Percentiles rank a stretch among this genome's conserved stretches.
Conservation (phyloP, 1,139 yeast genomes). For the Dujonia santamariae region DNA sequence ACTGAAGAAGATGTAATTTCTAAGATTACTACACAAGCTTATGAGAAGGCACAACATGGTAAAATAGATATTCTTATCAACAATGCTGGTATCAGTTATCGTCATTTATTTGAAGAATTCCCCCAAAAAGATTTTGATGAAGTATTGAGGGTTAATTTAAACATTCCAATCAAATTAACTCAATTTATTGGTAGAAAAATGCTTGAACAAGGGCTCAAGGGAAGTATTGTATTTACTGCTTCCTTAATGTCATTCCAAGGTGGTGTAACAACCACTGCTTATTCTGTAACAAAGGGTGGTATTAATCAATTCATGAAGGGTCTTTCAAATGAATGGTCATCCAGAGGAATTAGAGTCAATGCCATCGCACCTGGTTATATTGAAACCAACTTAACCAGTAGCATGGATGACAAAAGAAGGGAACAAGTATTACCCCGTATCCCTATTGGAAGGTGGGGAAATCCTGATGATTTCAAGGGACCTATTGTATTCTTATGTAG, state of each 20-base stretch:
- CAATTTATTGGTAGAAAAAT: conserved; percentile 45
- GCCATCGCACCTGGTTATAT: conserved; percentile 58
- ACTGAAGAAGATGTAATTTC: conserved; percentile 15
- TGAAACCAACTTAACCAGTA: conserved; percentile 48
- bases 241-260: conserved; percentile 40
- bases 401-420: conserved; percentile 27
- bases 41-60: conserved; percentile 26
- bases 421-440: conserved; percentile 38
- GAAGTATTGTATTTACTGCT: conserved; percentile 25
- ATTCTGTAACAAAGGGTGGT: conserved; percentile 54
- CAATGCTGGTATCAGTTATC: conserved; percentile 51
- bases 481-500: conserved; percentile 50
- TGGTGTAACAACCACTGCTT: conserved; percentile 42
- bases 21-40: conserved; percentile 15
- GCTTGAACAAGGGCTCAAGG: conserved; percentile 20
- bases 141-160: conserved; percentile 49
- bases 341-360: conserved; percentile 50
- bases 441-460: conserved; percentile 52
- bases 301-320: conserved; percentile 46
- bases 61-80: conserved; percentile 50
- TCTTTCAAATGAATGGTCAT: conserved; percentile 52
- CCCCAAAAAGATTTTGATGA: conserved; percentile 39
- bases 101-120: conserved; percentile 33
- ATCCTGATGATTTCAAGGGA: conserved; percentile 53
- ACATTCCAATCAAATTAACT: conserved; percentile 43